These are phyloP conservation scores for Alternaria atra DNA, from an alignment of 2,329 filamentous ascomycete species.

Conservation along the genomic window DNA sequence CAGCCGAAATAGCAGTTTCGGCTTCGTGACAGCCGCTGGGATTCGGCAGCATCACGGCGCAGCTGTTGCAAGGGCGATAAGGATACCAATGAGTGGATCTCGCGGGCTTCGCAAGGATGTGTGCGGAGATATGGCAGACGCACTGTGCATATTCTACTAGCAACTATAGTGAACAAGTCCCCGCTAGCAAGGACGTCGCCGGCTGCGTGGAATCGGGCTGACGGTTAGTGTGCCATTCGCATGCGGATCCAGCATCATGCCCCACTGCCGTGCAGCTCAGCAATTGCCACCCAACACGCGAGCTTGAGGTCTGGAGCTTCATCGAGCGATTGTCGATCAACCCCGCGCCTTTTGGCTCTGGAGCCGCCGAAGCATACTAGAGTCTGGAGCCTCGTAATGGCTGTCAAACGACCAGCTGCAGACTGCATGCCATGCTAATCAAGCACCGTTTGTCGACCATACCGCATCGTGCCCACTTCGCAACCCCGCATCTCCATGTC, in stretches of 20 bases:
- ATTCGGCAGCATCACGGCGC: conserved; percentile 16
- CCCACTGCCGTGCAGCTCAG: conserved; percentile 27
- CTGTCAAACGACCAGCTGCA: conserved; percentile 8
- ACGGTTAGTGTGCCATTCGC: conserved; percentile 30
- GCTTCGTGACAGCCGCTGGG: conserved; percentile 16
- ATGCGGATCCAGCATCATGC: conserved; percentile 29
- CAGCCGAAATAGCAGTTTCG: conserved; percentile 14
- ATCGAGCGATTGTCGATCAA: conserved; percentile 27
- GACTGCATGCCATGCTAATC: neutral
- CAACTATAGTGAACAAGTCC: neutral
- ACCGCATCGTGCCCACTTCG: neutral
- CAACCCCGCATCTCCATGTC: conserved; percentile 8
- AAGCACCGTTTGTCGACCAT: neutral
- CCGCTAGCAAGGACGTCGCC: conserved; percentile 16
- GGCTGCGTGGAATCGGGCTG: conserved; percentile 41
- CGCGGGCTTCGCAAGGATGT: conserved; percentile 4
- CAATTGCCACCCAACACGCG: conserved; percentile 30
- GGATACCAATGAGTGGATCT: conserved; percentile 22
- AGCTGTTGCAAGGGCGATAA: conserved; percentile 19
- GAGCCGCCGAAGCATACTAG: conserved; percentile 13
- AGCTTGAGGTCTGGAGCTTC: conserved; percentile 23
- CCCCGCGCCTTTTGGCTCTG: conserved; percentile 31
- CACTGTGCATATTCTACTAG: conserved; percentile 6
- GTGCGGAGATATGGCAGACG: conserved; percentile 8
- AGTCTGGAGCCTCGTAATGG: conserved; percentile 10